Evolutionary conservation across 2,329 filamentous ascomycete genomes (phyloP).

Genomic region (Penicillium brevicompactum): DNA sequence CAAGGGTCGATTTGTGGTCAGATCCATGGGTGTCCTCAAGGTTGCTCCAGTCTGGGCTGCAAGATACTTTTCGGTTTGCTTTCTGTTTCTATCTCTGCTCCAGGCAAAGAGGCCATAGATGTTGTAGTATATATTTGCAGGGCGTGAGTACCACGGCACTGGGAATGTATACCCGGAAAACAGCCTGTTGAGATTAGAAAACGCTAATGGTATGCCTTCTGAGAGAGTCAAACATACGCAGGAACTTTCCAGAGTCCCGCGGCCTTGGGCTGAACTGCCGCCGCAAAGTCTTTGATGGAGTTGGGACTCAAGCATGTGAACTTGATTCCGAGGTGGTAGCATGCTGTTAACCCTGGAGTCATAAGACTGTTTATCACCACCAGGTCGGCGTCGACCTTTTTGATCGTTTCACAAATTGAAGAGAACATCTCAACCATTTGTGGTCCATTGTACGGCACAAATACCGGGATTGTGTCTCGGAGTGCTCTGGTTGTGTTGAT

Average conservation of each 20-base stretch:
- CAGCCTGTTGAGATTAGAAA: background rate
- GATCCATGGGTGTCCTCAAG: background rate
- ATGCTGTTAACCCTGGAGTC: slow-evolving; percentile 1
- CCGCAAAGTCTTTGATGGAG: background rate
- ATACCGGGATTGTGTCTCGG: slow-evolving; percentile 1
- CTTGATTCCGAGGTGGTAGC: background rate
- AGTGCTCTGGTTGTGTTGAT: background rate
- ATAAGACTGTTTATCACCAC: slow-evolving; percentile 2
- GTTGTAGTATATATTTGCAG: background rate
- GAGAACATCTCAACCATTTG: slow-evolving; percentile 1
- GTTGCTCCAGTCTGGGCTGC: background rate
- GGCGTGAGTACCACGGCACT: background rate
- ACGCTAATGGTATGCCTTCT: background rate
- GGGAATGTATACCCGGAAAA: background rate
- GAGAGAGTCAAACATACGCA: background rate
- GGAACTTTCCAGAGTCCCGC: slow-evolving; percentile 2
- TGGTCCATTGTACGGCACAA: slow-evolving; percentile 2
- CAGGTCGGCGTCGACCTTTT: background rate
- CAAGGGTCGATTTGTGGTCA: background rate
- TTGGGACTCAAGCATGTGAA: slow-evolving; percentile 1
- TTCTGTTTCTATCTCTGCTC: background rate
- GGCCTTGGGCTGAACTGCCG: background rate
- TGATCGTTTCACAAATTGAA: background rate
- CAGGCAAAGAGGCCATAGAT: background rate
- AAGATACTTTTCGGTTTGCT: background rate